phyloP scores from a whole-genome alignment of 495 filamentous ascomycete species.

The Clohesyomyces aquaticus region DNA sequence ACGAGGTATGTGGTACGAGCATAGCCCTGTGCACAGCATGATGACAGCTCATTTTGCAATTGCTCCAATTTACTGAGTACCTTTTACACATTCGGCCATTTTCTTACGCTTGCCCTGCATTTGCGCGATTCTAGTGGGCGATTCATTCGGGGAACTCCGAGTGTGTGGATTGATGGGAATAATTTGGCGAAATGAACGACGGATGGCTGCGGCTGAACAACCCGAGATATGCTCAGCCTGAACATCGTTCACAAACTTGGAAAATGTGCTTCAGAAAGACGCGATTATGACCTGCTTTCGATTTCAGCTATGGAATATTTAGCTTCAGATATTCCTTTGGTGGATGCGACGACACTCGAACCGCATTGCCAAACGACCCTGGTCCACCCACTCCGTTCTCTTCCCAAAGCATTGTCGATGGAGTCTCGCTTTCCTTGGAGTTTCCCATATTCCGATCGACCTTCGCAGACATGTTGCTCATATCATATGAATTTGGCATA shows the following conservation, averaged over 20 bases:
- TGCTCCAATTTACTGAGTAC: too few species aligned
- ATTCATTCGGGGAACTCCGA: too few species aligned
- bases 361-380: background rate
- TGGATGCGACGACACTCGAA: background rate
- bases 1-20: too few species aligned
- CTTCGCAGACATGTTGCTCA: background rate
- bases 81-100: too few species aligned
- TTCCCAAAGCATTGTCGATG: background rate
- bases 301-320: slow-evolving; percentile 11
- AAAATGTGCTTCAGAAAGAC: background rate
- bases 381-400: background rate
- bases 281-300: background rate
- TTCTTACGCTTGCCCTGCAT: too few species aligned
- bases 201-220: too few species aligned
- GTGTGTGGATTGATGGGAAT: too few species aligned
- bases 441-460: background rate
- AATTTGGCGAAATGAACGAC: too few species aligned
- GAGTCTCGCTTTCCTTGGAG: background rate
- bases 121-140: too few species aligned
- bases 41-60: too few species aligned
- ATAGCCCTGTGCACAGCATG: too few species aligned
- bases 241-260: background rate
- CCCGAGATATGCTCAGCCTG: too few species aligned
- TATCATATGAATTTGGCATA: background rate
- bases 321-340: slow-evolving; percentile 7